Evolutionary conservation across 805 yeast genomes (phyloP).

Genomic region (Sungouiozyma ichnusensis): DNA sequence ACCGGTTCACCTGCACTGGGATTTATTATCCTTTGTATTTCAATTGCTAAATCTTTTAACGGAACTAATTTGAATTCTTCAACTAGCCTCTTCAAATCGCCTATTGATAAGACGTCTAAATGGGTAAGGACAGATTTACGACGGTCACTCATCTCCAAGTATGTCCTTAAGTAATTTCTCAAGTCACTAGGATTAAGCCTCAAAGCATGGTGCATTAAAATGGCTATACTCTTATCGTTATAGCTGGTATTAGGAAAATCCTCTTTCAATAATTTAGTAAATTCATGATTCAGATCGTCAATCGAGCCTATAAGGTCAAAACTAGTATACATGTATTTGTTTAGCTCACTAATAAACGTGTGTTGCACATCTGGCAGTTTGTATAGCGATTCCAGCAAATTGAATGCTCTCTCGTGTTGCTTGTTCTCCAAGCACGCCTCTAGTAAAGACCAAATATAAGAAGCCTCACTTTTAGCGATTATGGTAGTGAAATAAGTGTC

Average conservation of each 20-base stretch:
- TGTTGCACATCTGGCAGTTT: slow-evolving; percentile 33
- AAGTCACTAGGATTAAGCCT: slow-evolving; percentile 3
- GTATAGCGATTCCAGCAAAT: slow-evolving; percentile 52
- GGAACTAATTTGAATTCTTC: slow-evolving; percentile 26
- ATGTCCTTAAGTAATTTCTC: slow-evolving; percentile 8
- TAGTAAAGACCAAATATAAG: slow-evolving; percentile 59
- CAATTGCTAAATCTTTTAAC: slow-evolving; percentile 17
- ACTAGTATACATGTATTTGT: slow-evolving; percentile 41
- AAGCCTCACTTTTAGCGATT: slow-evolving; percentile 40
- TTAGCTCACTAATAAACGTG: slow-evolving; percentile 55
- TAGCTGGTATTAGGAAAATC: slow-evolving; percentile 29
- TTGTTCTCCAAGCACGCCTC: slow-evolving; percentile 66
- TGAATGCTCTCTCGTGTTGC: slow-evolving; percentile 59
- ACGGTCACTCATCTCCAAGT: slow-evolving; percentile 15
- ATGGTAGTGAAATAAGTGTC: slow-evolving; percentile 1
- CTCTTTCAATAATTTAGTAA: slow-evolving; percentile 33
- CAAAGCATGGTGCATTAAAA: slow-evolving; percentile 40
- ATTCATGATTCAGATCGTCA: slow-evolving; percentile 30
- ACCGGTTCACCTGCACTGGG: background rate
- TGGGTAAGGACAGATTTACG: slow-evolving; percentile 13
- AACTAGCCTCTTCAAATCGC: slow-evolving; percentile 31
- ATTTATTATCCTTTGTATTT: slow-evolving; percentile 9
- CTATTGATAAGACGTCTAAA: slow-evolving; percentile 20
- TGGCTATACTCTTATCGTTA: slow-evolving; percentile 52
- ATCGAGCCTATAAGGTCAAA: slow-evolving; percentile 16